Evolutionary conservation across 768 basidiomycete genomes (phyloP), one percentile per base, ranked within the genome.

Genomic region (Neoboletus brunneissimus): DNA sequence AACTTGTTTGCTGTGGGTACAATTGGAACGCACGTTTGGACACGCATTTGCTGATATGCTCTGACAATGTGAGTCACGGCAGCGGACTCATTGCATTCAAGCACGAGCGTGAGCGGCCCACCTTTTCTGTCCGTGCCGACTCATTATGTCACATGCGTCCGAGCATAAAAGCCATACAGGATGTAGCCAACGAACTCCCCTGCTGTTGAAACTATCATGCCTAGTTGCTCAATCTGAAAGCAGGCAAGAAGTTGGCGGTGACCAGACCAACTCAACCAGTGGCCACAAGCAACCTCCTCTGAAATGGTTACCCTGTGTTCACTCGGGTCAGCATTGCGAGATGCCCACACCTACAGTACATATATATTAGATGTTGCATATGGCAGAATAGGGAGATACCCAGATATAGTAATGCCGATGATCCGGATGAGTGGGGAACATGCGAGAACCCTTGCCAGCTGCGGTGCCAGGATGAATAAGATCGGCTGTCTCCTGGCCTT

Each of bases 351-450:
- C 9, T 31, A 32, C 31, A 32, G 11, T n/a, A n/a, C n/a, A n/a
- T n/a, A n/a, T n/a, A n/a, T n/a, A n/a, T n/a, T n/a, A n/a, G n/a
- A n/a, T n/a, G n/a, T n/a, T n/a, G n/a, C n/a, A n/a, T n/a, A n/a
- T n/a, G n/a, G 27, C 27, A 27, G 29, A 29, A 44, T 16, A 49
- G 52, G 48, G 42, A 16, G 2, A 1, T 23, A 1, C 47, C 25
- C 44, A 9, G 0, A 50, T 35, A 47, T 56, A 8, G 65, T 41
- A 53, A 49, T 64, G 44, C 65, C 65, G 65, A 50, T 46, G 37
- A 27, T 46, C 64, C 60, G 57, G 32, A n/a, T 10, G 23, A 4
- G 13, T 4, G 20, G 48, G 43, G 48, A 54, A 60, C 46, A 35
- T 59, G 57, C 61, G 44, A 63, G 53, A 63, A 58, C 27, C 5